Base-by-base conservation (phyloP, 176 grass and related monocot species). In the Panicum miliaceum region DNA sequence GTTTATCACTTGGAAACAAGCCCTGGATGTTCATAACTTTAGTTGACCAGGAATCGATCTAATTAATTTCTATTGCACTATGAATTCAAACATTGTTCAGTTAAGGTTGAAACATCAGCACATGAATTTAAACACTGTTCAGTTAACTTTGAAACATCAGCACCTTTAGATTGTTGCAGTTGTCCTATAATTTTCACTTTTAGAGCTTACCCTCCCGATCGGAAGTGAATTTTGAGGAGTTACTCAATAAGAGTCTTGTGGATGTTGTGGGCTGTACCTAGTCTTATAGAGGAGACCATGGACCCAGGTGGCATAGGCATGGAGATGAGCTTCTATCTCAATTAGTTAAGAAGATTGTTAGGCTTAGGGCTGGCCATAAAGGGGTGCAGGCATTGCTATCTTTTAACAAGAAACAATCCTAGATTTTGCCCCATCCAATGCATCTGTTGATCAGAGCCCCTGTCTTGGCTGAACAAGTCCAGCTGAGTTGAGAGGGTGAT, bases 181-280 rank as follows among this genome's bases (percentile, higher is more conserved):
- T 43, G 56, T 46, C 71, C 76, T 65, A 22, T 60, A 53, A 11
- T 41, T 66, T 32, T 1, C 12, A 67, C 18, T 34, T 78, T 63
- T 73, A 7, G 41, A 86, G 16, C 36, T 54, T 52, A 57, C 18
- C 32, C 6, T 64, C 47, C 16, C 2, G 15, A 27, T 54, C 8
- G 27, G 43, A 79, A 70, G 34, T 73, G 58, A 86, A 71, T 71
- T 69, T 71, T 71, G 76, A 54, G 52, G 34, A 80, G 25, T 86
- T 76, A 64, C 45, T 75, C 45, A 41, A 46, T 29, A 84, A 51
- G 29, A 36, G 13, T 64, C 12, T 64, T 34, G 27, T 62, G 25
- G 61, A 13, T 64, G 29, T 8, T 65, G 29, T 64, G 62, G 62
- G 15, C 29, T 15, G 15, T 32, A 36, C 27, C 62, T 65, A 65